Evolutionary conservation across 75 land plant genomes (phyloP).

Genomic region (Sequoiadendron giganteum): DNA sequence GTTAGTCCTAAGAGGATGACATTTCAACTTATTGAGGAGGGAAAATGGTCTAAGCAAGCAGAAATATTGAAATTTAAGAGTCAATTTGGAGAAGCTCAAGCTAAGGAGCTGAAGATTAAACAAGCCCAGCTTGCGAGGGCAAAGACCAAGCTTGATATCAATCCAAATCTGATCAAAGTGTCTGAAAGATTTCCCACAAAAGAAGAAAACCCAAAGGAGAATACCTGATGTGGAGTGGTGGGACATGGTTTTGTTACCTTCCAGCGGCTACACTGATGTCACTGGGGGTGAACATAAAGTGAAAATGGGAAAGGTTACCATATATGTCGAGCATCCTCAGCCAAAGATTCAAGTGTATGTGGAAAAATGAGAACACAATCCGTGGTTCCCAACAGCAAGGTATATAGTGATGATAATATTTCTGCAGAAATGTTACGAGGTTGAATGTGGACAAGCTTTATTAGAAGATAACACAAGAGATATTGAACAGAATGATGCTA

Average conservation of each 20-base stretch:
- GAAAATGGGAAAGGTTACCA: too few species aligned
- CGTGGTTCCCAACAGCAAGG: constrained; percentile 74
- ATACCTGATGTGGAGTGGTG: too few species aligned
- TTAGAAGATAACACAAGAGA: constrained; percentile 7
- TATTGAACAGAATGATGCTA: constrained; percentile 18
- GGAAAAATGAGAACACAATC: constrained; percentile 54
- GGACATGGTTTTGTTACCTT: too few species aligned
- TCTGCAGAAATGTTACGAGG: constrained; percentile 79
- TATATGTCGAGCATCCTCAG: too few species aligned
- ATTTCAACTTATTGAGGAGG: constrained; percentile 99
- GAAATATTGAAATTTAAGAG: constrained; percentile 79
- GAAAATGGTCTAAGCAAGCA: constrained; percentile 86
- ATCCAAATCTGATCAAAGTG: too few species aligned
- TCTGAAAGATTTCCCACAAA: too few species aligned
- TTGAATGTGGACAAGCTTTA: constrained; percentile 19
- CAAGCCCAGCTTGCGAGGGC: too few species aligned
- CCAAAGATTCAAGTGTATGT: too few species aligned
- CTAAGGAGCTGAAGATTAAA: constrained; percentile 53
- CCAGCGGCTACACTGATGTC: too few species aligned
- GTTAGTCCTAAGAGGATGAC: constrained; percentile 77
- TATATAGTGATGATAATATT: constrained; percentile 79
- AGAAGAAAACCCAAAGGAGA: too few species aligned
- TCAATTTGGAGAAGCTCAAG: constrained; percentile 97
- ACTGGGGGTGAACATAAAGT: too few species aligned
- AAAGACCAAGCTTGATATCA: too few species aligned